phyloP scores from a whole-genome alignment of 2,329 filamentous ascomycete genomes.

The Ploettnerulaceae sp. region DNA sequence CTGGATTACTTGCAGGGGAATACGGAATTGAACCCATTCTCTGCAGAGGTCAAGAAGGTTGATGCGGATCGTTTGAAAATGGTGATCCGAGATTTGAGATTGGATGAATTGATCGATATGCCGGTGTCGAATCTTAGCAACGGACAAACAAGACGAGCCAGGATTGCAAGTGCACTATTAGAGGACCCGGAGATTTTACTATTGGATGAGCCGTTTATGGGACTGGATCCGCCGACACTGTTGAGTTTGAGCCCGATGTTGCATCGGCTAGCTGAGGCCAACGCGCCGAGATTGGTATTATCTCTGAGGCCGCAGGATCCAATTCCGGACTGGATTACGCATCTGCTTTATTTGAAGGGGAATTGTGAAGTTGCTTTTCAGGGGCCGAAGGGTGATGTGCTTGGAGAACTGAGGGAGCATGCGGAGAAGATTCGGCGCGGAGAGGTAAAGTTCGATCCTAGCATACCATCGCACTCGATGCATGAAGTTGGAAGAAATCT shows the following conservation, averaged over 20 bases:
- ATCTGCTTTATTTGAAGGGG: conserved; percentile 67
- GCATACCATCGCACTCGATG: conserved; percentile 25
- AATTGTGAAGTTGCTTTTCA: conserved; percentile 61
- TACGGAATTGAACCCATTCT: conserved; percentile 73
- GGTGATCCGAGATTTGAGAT: conserved; percentile 64
- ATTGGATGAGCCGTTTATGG: conserved; percentile 94
- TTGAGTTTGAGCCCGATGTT: conserved; percentile 67
- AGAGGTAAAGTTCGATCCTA: conserved; percentile 8
- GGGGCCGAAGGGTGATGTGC: conserved; percentile 60
- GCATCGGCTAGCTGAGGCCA: conserved; percentile 58
- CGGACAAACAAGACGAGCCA: conserved; percentile 80
- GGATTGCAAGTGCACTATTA: conserved; percentile 82
- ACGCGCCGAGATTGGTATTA: conserved; percentile 68
- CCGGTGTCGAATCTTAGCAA: conserved; percentile 90
- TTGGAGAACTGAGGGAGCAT: conserved; percentile 48
- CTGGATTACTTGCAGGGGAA: conserved; percentile 76
- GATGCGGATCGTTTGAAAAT: conserved; percentile 50
- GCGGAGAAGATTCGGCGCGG: conserved; percentile 33
- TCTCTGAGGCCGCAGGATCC: conserved; percentile 80
- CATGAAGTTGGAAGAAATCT: conserved; percentile 29
- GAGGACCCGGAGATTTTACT: conserved; percentile 74
- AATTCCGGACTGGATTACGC: conserved; percentile 85
- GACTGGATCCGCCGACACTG: conserved; percentile 80
- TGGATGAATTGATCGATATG: conserved; percentile 67
- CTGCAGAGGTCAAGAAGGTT: conserved; percentile 45